These are phyloP conservation scores for Amaranthus hypochondriacus DNA, from an alignment of 148 eudicot species.

Conservation along the genomic window DNA sequence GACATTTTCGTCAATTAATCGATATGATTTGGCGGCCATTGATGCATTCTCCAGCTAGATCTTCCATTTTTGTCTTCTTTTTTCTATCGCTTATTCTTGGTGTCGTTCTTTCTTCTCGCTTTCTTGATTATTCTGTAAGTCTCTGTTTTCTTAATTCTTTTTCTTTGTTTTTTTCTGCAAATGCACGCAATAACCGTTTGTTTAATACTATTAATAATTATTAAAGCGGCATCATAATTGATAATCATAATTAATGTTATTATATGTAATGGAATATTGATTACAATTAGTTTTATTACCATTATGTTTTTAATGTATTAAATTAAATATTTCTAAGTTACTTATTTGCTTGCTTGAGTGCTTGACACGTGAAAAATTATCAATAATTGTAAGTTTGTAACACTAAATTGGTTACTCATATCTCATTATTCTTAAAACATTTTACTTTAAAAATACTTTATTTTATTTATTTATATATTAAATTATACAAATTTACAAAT, in stretches of 20 bases:
- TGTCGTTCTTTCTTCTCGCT: conserved; percentile 38
- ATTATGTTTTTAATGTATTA: no score
- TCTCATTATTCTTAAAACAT: no score
- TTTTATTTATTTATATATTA: no score
- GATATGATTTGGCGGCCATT: conserved; percentile 26
- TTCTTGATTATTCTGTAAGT: conserved; percentile 37
- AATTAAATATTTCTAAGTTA: neutral
- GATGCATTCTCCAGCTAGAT: conserved; percentile 30
- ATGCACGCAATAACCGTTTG: neutral
- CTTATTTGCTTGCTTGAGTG: no score
- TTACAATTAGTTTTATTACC: neutral
- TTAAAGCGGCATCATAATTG: neutral
- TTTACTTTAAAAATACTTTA: no score
- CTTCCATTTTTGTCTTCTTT: conserved; percentile 34
- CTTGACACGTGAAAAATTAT: no score
- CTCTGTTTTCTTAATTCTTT: neutral
- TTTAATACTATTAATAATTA: neutral
- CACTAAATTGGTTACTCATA: no score
- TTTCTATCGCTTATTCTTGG: conserved; percentile 34
- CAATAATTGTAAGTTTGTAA: no score
- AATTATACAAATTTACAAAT: no score
- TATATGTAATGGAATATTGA: no score
- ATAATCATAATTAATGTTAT: no score
- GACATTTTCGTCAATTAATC: neutral
- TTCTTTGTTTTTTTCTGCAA: neutral